phyloP scores from a whole-genome alignment of 1,284 basidiomycete genomes.

The Puccinia brachypodii region DNA sequence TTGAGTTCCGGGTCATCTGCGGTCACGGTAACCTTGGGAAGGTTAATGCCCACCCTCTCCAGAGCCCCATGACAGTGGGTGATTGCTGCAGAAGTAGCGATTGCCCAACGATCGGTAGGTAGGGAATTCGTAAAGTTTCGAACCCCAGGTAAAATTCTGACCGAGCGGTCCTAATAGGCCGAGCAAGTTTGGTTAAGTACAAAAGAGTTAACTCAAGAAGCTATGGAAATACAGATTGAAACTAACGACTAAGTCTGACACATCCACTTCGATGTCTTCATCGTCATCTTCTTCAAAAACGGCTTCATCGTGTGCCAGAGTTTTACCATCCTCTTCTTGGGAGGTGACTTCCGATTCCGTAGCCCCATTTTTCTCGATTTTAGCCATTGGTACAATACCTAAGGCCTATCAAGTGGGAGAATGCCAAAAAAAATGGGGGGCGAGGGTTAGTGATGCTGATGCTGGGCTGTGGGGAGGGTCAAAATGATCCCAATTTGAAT shows the following conservation, averaged over 20 bases:
- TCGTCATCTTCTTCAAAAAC: constrained; percentile 64
- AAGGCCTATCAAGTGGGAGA: constrained; percentile 50
- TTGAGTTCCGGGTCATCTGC: constrained; percentile 66
- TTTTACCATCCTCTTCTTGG: constrained; percentile 58
- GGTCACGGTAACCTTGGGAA: constrained; percentile 72
- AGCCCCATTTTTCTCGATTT: constrained; percentile 54
- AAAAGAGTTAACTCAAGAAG: not conserved
- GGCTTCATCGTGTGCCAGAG: constrained; percentile 54
- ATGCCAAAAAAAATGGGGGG: constrained; percentile 57
- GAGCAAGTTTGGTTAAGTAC: not conserved
- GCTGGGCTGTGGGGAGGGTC: not conserved
- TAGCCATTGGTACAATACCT: constrained; percentile 52
- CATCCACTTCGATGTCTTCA: constrained; percentile 52
- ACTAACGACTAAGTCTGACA: constrained; percentile 61
- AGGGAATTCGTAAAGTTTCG: constrained; percentile 68
- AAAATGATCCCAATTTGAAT: not conserved
- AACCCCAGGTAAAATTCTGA: constrained; percentile 73
- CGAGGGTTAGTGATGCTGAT: not conserved
- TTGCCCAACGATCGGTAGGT: constrained; percentile 68
- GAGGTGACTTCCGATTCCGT: not conserved
- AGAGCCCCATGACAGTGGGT: constrained; percentile 70
- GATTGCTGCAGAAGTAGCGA: constrained; percentile 73
- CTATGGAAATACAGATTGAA: constrained; percentile 54
- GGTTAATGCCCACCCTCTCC: constrained; percentile 69
- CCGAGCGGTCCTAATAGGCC: constrained; percentile 55